Evolutionary conservation across 371 early-diverging fungal species (phyloP), one percentile per base, ranked within the genome.

Genomic region (Syncephalastrum racemosum): DNA sequence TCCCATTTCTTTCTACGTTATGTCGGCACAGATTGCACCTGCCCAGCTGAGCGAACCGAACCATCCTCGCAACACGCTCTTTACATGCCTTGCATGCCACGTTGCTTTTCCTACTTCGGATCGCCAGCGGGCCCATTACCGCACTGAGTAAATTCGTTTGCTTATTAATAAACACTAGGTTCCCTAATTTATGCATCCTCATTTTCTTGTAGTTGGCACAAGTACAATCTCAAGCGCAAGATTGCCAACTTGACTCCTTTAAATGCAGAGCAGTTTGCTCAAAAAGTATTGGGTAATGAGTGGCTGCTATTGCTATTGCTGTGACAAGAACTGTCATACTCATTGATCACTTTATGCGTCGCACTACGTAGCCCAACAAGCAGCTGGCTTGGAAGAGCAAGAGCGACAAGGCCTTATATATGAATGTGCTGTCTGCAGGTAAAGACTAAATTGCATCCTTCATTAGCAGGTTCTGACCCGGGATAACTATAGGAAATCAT

Each of bases 201-300:
- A 36, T 40, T 40, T 18, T 31, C 15, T 18, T 27, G 16, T 54
- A 75, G 77, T 53, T 93, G 92, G 92, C 95, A 94, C 73, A 81
- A 92, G 40, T 94, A 94, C 74, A 94, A 94, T 67, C 77, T 94
- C 57, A 92, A 93, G 67, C 82, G 93, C 63, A 92, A 92, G 64
- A 87, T 91, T 36, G 90, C 88, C 36, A 83, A 83, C n/a, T 69
- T 93, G 4, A 83, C 88, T 6, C 87, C 93, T 15, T 79, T 93
- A 27, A 59, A 81, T 24, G 81, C 87, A 20, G 89, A 91, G 47
- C 82, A 80, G 50, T 94, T 92, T 85, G 84, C 82, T n/a, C 82
- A 83, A 53, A 80, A 80, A 57, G 71, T 76, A 16, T 63, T 75
- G 25, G 85, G 81, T 79, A 72, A 70, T 45, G 59, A 51, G n/a